Percentiles rank a stretch among this genome's conserved stretches.
phyloP scores from a whole-genome alignment of 23 red algal genomes.

The Gracilaria vermiculophylla region DNA sequence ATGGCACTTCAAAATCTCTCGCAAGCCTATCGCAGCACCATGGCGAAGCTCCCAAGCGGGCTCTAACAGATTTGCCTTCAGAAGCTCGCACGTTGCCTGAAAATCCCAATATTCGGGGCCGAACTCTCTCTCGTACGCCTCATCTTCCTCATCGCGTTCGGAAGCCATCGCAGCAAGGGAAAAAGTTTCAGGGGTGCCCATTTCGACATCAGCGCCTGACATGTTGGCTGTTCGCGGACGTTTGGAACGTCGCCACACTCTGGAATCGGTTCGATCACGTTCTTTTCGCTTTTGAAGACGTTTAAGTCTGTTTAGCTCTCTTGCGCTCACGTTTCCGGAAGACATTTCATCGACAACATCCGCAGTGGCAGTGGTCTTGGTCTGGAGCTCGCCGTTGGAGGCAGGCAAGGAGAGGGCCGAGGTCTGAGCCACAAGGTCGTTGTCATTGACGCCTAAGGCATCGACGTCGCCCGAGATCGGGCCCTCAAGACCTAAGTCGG shows the following conservation, averaged over 20 bases:
- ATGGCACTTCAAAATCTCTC: conserved; percentile 77
- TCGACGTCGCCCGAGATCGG: conserved; percentile 37
- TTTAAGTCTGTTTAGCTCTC: conserved; percentile 75
- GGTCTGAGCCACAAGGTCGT: conserved; percentile 29
- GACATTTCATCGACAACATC: conserved; percentile 67
- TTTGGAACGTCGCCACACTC: neutral
- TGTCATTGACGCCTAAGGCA: conserved; percentile 63
- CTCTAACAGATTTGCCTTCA: conserved; percentile 71
- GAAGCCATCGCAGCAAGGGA: conserved; percentile 36
- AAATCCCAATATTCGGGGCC: conserved; percentile 59
- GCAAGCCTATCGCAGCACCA: conserved; percentile 86
- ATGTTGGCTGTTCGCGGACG: conserved; percentile 14
- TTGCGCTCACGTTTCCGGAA: conserved; percentile 29
- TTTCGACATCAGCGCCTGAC: neutral
- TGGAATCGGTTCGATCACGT: neutral
- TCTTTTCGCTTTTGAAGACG: conserved; percentile 56
- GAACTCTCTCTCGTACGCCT: conserved; percentile 50
- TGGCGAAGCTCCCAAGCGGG: conserved; percentile 86
- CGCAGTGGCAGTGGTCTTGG: neutral
- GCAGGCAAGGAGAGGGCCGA: neutral
- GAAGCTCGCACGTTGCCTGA: conserved; percentile 54
- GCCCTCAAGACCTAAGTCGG: conserved; percentile 73
- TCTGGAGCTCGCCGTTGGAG: neutral
- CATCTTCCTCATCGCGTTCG: conserved; percentile 50
- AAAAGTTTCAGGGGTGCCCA: conserved; percentile 21